Base-by-base conservation (phyloP, 345 rosid species). In the Eucalyptus sp. region DNA sequence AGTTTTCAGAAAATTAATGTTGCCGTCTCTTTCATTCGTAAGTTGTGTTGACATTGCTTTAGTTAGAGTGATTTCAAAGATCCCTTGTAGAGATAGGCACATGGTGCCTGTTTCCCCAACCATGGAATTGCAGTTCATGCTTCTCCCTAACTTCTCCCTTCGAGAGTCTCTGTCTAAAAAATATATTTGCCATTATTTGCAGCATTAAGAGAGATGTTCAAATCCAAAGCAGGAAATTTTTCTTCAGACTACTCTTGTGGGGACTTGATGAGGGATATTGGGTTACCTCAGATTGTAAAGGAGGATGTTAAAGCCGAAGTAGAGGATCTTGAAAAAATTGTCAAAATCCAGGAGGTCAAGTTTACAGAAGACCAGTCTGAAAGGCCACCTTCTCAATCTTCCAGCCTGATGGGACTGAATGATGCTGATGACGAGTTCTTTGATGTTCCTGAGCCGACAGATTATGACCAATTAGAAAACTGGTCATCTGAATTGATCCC, bases 361-460 rank as follows among this genome's bases (percentile, higher is more conserved):
- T 56, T 83, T 14, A 83, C 86, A n/a, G 89, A 86, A 64, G 90
- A 93, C 29, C 96, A 96, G 62, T 49, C 89, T 50, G 96, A 93
- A 80, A 95, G 91, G 92, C 91, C 89, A 48, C 64, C 89, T 89
- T 90, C 94, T 13, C 92, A 88, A 31, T 90, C 91, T 41, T 22
- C 91, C 62, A 94, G 95, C 92, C 92, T 96, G 87, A 93, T 93
- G 90, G 94, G 92, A 87, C 88, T 96, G 64, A 93, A 93, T 25
- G 96, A 94, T 93, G 90, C 91, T 76, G 90, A 97, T 58, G 99
- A 97, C 90, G 99, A 96, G 89, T 98, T 97, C 94, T 96, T 98
- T 89, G 99, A 98, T 89, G 99, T 96, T 88, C 98, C 97, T 41
- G 98, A 96, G 86, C 86, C 88, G 18, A 56, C 89, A 18, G 96